A percentile compares a stretch with the other conserved stretches of the same genome.
Conservation (phyloP, 495 filamentous ascomycete species). For the Podospora sp. region DNA sequence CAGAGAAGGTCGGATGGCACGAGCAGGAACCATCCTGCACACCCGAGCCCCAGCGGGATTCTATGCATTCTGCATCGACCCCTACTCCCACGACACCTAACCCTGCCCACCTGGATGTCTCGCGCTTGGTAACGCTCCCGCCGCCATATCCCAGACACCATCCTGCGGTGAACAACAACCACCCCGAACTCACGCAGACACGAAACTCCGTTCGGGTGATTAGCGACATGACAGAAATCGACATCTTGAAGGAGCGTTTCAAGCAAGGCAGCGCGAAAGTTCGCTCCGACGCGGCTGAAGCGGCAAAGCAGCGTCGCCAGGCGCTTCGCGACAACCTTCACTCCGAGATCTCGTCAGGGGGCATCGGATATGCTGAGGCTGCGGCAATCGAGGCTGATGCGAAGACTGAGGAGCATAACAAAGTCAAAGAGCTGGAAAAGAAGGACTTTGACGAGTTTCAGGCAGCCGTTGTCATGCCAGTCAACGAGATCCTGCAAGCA, state of each 20-base stretch:
- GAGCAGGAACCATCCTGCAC: conserved; percentile 51
- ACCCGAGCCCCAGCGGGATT: conserved; percentile 42
- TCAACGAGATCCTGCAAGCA: conserved; percentile 71
- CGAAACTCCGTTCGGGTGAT: conserved; percentile 74
- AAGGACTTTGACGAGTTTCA: conserved; percentile 78
- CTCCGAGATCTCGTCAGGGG: conserved; percentile 70
- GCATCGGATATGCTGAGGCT: conserved; percentile 77
- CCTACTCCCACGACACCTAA: conserved; percentile 47
- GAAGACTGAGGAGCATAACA: conserved; percentile 63
- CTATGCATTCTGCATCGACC: conserved; percentile 41
- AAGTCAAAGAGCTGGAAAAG: conserved; percentile 65
- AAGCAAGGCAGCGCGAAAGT: conserved; percentile 44
- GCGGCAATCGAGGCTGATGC: conserved; percentile 70
- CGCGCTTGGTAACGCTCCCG: conserved; percentile 86
- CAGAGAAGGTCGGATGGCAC: conserved; percentile 82
- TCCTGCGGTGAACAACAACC: conserved; percentile 93
- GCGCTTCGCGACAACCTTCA: conserved; percentile 64
- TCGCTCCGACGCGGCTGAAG: conserved; percentile 46
- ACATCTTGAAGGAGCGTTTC: conserved; percentile 66
- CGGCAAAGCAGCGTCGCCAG: conserved; percentile 45
- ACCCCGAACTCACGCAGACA: conserved; percentile 81
- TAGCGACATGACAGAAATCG: conserved; percentile 73
- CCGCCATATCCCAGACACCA: conserved; percentile 89
- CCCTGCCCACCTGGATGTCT: conserved; percentile 73
- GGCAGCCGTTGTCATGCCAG: conserved; percentile 69